A percentile compares a stretch with the other conserved stretches of the same genome.
phyloP scores from a whole-genome alignment of 2,329 filamentous ascomycete species.

The Verticillium nubilum region DNA sequence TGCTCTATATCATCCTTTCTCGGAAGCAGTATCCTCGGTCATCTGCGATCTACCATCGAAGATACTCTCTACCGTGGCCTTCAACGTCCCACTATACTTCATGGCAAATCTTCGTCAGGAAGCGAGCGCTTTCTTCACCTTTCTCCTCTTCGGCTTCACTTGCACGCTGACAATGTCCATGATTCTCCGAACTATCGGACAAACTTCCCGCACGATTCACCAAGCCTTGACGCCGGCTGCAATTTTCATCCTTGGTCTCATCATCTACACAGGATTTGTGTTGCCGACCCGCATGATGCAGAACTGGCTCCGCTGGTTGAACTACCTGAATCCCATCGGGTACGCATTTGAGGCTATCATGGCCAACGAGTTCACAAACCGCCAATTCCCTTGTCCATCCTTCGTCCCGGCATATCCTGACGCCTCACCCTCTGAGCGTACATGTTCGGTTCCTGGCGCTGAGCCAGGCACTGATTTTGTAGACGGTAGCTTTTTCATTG shows the following conservation, averaged over 20 bases:
- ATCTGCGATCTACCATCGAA: conserved; percentile 20
- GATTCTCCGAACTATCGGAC: conserved; percentile 44
- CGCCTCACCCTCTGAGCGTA: conserved; percentile 17
- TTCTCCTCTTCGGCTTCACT: conserved; percentile 44
- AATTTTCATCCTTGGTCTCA: conserved; percentile 45
- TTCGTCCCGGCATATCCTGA: conserved; percentile 18
- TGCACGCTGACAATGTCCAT: conserved; percentile 43
- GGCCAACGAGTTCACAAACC: conserved; percentile 56
- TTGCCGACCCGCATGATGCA: conserved; percentile 34
- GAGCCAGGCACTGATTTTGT: conserved; percentile 34
- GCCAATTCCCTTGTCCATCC: conserved; percentile 32
- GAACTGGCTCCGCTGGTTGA: conserved; percentile 49
- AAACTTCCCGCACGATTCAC: conserved; percentile 41
- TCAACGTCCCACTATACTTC: conserved; percentile 61
- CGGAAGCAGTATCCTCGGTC: conserved; percentile 9
- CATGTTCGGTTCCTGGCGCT: conserved; percentile 40
- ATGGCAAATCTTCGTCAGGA: conserved; percentile 55
- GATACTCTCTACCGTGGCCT: conserved; percentile 44
- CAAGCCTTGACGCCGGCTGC: conserved; percentile 49
- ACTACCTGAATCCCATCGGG: conserved; percentile 41
- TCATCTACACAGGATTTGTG: conserved; percentile 50
- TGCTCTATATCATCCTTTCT: conserved; percentile 25
- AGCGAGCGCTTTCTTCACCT: conserved; percentile 48
- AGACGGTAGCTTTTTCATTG: conserved; percentile 38
- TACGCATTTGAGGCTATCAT: conserved; percentile 66